Evolutionary conservation across 2,329 filamentous ascomycete species (phyloP).

Genomic region (Arthrobotrys conoides): DNA sequence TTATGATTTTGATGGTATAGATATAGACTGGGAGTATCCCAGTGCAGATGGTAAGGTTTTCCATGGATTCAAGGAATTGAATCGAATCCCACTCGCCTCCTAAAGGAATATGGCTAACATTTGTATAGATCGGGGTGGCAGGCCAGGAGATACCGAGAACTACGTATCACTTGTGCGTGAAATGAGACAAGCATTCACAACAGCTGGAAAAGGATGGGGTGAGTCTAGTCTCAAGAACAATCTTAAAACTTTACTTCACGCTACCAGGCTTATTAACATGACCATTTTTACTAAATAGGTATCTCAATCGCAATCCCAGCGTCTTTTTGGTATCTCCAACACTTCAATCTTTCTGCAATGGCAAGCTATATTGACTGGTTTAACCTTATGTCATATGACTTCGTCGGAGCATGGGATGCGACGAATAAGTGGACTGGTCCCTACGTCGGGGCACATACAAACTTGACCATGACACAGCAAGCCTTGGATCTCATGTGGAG

Average conservation of each 20-base stretch:
- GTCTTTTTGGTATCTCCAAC: neutral
- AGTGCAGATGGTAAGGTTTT: neutral
- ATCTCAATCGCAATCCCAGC: neutral
- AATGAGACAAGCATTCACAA: conserved; percentile 66
- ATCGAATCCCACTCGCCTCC: no score
- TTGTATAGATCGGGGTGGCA: conserved; percentile 28
- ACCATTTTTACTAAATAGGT: neutral
- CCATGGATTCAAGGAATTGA: no score
- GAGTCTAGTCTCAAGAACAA: neutral
- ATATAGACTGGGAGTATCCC: conserved; percentile 67
- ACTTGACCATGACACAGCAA: conserved; percentile 65
- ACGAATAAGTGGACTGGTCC: conserved; percentile 39
- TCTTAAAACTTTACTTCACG: no score
- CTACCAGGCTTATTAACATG: neutral
- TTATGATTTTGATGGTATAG: conserved; percentile 65
- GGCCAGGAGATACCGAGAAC: conserved; percentile 28
- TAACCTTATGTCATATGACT: conserved; percentile 4
- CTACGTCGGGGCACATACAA: conserved; percentile 63
- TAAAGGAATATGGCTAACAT: neutral
- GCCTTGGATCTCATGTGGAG: conserved; percentile 65
- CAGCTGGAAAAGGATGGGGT: conserved; percentile 25
- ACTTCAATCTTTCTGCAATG: neutral
- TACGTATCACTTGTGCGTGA: conserved; percentile 62
- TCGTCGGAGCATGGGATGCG: conserved; percentile 45
- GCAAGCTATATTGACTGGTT: conserved; percentile 4